Conservation (phyloP, 768 basidiomycete genomes). For the Boletus pseudopeckii region DNA sequence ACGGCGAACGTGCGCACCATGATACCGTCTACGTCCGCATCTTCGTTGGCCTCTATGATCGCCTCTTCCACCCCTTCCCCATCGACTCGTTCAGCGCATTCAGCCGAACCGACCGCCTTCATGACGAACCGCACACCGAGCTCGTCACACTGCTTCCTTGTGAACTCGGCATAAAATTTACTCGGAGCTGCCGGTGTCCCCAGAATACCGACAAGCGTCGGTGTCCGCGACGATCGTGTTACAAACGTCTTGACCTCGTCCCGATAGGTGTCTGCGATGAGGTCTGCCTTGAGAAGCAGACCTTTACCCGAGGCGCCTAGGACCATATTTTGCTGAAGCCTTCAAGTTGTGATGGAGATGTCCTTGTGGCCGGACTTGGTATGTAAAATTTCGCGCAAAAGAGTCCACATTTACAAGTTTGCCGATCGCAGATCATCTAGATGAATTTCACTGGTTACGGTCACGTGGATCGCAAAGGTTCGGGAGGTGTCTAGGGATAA, state of each 20-base stretch:
- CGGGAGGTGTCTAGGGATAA: not conserved
- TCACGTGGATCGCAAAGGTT: constrained; percentile 10
- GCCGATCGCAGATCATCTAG: not conserved
- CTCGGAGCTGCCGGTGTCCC: constrained; percentile 81
- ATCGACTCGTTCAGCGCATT: constrained; percentile 45
- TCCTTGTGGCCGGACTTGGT: not conserved
- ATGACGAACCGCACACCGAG: constrained; percentile 88
- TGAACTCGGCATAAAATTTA: constrained; percentile 85
- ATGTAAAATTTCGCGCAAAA: not conserved
- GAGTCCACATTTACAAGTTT: not conserved
- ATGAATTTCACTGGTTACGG: not conserved
- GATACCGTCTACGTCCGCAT: constrained; percentile 81
- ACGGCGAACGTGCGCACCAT: constrained; percentile 60
- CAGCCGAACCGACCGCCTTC: constrained; percentile 52
- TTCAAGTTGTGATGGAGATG: too few relatives aligned
- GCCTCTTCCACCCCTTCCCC: constrained; percentile 95
- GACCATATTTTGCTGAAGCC: constrained; percentile 1
- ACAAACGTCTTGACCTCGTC: constrained; percentile 60
- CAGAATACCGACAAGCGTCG: constrained; percentile 88
- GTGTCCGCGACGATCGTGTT: constrained; percentile 37
- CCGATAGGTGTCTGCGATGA: constrained; percentile 67
- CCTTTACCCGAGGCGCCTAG: constrained; percentile 52
- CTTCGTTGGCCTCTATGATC: constrained; percentile 93
- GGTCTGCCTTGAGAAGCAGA: constrained; percentile 73
- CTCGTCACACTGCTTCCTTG: constrained; percentile 83